Conservation (phyloP, 805 yeast species). For the Barnettozyma sp. region DNA sequence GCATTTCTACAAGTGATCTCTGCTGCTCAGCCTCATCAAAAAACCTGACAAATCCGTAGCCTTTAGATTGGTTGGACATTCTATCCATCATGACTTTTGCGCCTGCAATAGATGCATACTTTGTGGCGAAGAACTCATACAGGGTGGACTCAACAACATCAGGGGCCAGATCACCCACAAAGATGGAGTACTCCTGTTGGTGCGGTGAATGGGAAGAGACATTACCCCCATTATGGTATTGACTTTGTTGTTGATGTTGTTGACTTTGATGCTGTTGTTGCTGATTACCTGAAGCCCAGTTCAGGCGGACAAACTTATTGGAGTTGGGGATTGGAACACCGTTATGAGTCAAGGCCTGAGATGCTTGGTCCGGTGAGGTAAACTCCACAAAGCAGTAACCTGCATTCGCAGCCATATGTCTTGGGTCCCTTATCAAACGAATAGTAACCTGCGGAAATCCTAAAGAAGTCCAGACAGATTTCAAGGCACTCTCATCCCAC, state of each 20-base stretch:
- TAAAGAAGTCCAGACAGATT: conserved; percentile 59
- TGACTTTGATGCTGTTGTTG: too few relatives aligned
- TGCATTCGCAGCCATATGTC: conserved; percentile 32
- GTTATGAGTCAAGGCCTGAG: conserved; percentile 57
- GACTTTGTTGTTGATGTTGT: too few relatives aligned
- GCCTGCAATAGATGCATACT: conserved; percentile 66
- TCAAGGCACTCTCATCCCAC: conserved; percentile 70
- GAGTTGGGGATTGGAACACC: conserved; percentile 65
- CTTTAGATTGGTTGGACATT: conserved; percentile 61
- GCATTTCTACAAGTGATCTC: conserved; percentile 73
- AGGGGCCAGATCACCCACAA: conserved; percentile 79
- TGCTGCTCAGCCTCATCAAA: conserved; percentile 57
- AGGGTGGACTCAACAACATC: conserved; percentile 64
- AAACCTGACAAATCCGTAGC: conserved; percentile 88
- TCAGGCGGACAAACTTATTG: conserved; percentile 54
- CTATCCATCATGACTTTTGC: conserved; percentile 78
- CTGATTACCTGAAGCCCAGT: conserved; percentile 67
- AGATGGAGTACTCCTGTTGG: conserved; percentile 53
- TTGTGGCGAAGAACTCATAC: conserved; percentile 56
- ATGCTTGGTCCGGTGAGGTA: conserved; percentile 50
- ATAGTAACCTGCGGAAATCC: conserved; percentile 58
- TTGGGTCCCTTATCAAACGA: conserved; percentile 66
- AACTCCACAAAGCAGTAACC: conserved; percentile 85
- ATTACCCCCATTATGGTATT: conserved; percentile 2
- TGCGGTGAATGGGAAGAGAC: conserved; percentile 10